Base-by-base conservation (phyloP, 768 basidiomycete species). In the Candolleomyces efflorescens region DNA sequence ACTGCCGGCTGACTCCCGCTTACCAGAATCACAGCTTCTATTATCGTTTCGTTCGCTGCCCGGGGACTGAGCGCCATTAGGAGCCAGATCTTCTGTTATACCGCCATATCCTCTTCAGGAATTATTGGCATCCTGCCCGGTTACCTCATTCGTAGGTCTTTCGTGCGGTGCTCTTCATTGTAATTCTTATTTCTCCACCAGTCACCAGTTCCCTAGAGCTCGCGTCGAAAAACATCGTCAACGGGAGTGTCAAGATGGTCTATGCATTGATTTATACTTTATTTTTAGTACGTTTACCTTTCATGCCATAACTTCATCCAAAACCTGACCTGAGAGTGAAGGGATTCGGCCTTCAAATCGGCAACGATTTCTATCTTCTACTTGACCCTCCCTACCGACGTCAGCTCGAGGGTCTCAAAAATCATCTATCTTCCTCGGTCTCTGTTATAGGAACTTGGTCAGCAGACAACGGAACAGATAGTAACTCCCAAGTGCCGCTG, bases 71-170 rank as follows among this genome's bases (percentile, higher is more conserved):
- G 91, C 59, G 89, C 87, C 61, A 91, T 93, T 58, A 81, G 81
- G 17, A 82, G 78, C 51, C 80, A 86, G 50, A 79, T 90, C 51
- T 96, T 97, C 71, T 97, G 94, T 68, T 97, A 95, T 67, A 88
- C 91, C 2, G 90, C 94, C 3, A 89, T 96, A 58, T 94, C 94
- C 0, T 93, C 91, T 7, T 81, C 92, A 52, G 86, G 86, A 23
- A 90, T 95, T 55, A 90, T 95, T 32, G 85, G 90, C 38, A 93
- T 96, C 59, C 80, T 95, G 46, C 93, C 93, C n/a, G 93, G 91
- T 1, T 94, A 88, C 71, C 79, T 92, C 51, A 90, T 92, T 59
- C 69, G 90, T 90, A 67, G 58, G 86, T 73, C 11, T 46, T 41
- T 44, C 41, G 2, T n/a, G 37, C 36, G 37, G 26, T 53, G 41